A percentile compares a stretch with the other conserved stretches of the same genome.
These are phyloP conservation scores for Porogramme epimiltina DNA, from an alignment of 1,284 basidiomycete species.

Conservation along the genomic window DNA sequence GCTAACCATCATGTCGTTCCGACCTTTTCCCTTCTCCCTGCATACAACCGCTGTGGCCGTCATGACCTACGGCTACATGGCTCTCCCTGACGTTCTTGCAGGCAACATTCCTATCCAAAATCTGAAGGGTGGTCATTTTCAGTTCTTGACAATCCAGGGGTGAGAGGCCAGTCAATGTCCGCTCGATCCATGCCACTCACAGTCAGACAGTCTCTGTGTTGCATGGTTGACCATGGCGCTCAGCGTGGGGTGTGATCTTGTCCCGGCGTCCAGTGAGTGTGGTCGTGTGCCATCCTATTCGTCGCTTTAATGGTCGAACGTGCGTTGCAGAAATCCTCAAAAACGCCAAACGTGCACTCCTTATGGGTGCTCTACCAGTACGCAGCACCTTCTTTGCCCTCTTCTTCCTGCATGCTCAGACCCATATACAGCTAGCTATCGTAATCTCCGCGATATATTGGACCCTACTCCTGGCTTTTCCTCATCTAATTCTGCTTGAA, in stretches of 20 bases:
- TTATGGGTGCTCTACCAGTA: slow-evolving; percentile 67
- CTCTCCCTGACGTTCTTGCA: slow-evolving; percentile 38
- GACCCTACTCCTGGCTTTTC: slow-evolving; percentile 55
- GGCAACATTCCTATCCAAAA: slow-evolving; percentile 38
- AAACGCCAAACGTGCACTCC: slow-evolving; percentile 52
- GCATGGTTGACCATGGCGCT: slow-evolving; percentile 54
- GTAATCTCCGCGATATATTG: slow-evolving; percentile 78
- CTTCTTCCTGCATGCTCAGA: background rate
- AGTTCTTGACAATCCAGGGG: slow-evolving; percentile 82
- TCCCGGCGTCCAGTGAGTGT: slow-evolving; percentile 49
- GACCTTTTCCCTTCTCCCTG: slow-evolving; percentile 29
- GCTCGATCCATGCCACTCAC: background rate
- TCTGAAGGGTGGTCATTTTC: slow-evolving; percentile 66
- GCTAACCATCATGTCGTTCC: slow-evolving; percentile 10
- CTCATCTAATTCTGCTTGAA: slow-evolving; percentile 48
- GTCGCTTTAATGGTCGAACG: background rate
- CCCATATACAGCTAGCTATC: slow-evolving; percentile 51
- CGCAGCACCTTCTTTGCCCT: slow-evolving; percentile 15
- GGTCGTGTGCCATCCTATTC: background rate
- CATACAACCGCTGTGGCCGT: slow-evolving; percentile 43
- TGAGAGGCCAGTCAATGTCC: slow-evolving; percentile 26
- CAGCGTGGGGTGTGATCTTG: slow-evolving; percentile 49
- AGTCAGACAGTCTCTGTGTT: slow-evolving; percentile 43
- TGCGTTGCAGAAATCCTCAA: slow-evolving; percentile 38
- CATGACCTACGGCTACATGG: slow-evolving; percentile 52